phyloP scores from a whole-genome alignment of 805 yeast species.

The Candida silvicultrix region DNA sequence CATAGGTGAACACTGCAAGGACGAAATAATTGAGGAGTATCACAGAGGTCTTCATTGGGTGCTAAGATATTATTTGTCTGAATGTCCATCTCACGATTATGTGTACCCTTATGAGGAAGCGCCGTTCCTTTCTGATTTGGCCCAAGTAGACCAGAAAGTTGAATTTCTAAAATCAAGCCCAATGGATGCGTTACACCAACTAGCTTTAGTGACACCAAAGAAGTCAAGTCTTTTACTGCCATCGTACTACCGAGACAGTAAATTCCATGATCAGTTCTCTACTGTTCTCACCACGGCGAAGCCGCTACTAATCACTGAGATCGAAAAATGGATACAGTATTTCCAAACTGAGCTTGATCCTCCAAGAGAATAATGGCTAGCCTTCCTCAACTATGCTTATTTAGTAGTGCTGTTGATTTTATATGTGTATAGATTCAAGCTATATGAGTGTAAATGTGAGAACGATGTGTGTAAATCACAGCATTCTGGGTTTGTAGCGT shows the following conservation, averaged over 20 bases:
- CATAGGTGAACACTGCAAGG: constrained; percentile 37
- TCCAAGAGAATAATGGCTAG: too few relatives aligned
- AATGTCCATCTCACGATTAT: constrained; percentile 89
- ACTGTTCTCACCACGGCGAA: not conserved
- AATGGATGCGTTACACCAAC: constrained; percentile 80
- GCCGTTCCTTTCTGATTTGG: constrained; percentile 82
- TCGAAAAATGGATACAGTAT: not conserved
- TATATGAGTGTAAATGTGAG: not conserved
- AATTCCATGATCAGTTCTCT: not conserved
- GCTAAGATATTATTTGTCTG: constrained; percentile 74
- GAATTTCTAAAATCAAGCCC: constrained; percentile 69
- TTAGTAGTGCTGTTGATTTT: too few relatives aligned
- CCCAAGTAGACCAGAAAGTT: constrained; percentile 59
- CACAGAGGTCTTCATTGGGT: constrained; percentile 95
- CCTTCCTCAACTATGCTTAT: too few relatives aligned
- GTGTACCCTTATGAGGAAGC: constrained; percentile 76
- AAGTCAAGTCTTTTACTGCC: not conserved
- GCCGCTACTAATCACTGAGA: not conserved
- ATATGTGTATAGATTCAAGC: too few relatives aligned
- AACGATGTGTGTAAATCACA: constrained; percentile 5
- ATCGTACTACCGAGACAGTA: not conserved
- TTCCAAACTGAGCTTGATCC: not conserved
- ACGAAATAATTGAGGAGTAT: constrained; percentile 59
- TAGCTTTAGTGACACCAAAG: constrained; percentile 20
- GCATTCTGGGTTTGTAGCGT: constrained; percentile 1